Evolutionary conservation across 305 asterid genomes (phyloP), one percentile per base, ranked within the genome.

Genomic region (Fraxinus platypoda): DNA sequence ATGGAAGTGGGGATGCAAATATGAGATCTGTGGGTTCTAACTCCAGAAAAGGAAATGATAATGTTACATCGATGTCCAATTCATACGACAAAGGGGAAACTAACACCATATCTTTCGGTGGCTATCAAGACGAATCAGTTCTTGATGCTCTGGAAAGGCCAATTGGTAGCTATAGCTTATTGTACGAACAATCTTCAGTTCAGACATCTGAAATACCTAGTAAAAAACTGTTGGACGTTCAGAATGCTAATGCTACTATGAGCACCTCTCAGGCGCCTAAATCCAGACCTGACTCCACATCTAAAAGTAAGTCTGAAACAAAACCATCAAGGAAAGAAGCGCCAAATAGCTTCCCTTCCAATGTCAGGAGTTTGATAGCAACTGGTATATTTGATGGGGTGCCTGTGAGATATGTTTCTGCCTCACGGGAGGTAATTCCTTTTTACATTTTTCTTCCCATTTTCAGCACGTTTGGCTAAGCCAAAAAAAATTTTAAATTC

Each of bases 311-410:
- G 88, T 52, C 86, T 8, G 98, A 91, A 80, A 64, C 92, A 66
- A 92, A 90, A 88, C 84, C 95, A 70, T 81, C 91, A 43, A 89
- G 86, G 84, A 96, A 91, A 89, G 99, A 92, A 87, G 98, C 98
- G 64, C 97, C 97, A 38, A 93, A 96, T 86, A 93, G 98, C 84
- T 94, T 96, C 85, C 99, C 99, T 1, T 91, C 98, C 80, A 96
- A 93, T 84, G 99, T 96, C 70, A 92, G 98, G 87, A 94, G 98
- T 86, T 91, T 96, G 90, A 89, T 94, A 75, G 91, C 98, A 30
- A 96, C 99, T 26, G 98, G 99, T 77, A 94, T 96, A 85, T 95
- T 94, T 78, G 98, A 96, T 79, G 98, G 97, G 37, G 97, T 94
- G 83, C 97, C 97, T 52, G 97, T 96, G 75, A 88, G 89, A 90